Base-by-base conservation (phyloP, 2,329 filamentous ascomycete species). In the Xylariales sp. region DNA sequence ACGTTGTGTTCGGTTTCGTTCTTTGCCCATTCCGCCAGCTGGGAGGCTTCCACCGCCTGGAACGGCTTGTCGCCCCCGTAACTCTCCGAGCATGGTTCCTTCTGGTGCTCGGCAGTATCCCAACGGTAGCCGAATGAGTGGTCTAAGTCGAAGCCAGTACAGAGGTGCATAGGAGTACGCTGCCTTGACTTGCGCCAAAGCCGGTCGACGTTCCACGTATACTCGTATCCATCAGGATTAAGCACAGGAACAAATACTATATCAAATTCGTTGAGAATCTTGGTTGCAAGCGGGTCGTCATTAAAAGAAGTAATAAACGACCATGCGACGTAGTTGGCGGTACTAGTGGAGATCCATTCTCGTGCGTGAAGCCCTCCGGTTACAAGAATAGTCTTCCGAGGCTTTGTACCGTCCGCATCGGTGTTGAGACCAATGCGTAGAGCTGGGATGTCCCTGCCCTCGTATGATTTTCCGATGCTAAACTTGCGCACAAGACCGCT, bases 151-250 rank as follows among this genome's bases (percentile, higher is more conserved):
- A 95, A 72, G 7, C 93, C 93, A 5, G 76, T 82, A 60, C 93
- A 98, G 64, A 91, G 91, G 12, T 81, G 78, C 45, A 94, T 74
- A 44, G 74, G 82, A 1, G 90, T 97, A 38, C 82, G 76, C 59
- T 97, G 91, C 36, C 88, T 75, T 44, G 93, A 95, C 67, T 97
- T 98, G 56, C 91, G 85, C 91, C 91, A 98, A 0, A 98, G 71
- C 6, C 93, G 82, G 61, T 98, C 91, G 1, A 80, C 80, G 45
- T 90, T 80, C 91, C 91, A 97, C 1, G 87, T 89, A 63, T 95
- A 96, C 49, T 88, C 84, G 57, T 96, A 94, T 21, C 93, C 93
- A 60, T 98, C 93, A 0, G 91, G 89, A 58, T 98, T 98, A 44
- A 93, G 65, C 0, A 88, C 87, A 1, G 93, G 93, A 18, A 97